Evolutionary conservation across 2,329 filamentous ascomycete genomes (phyloP).

Genomic region (Chalara sp.): DNA sequence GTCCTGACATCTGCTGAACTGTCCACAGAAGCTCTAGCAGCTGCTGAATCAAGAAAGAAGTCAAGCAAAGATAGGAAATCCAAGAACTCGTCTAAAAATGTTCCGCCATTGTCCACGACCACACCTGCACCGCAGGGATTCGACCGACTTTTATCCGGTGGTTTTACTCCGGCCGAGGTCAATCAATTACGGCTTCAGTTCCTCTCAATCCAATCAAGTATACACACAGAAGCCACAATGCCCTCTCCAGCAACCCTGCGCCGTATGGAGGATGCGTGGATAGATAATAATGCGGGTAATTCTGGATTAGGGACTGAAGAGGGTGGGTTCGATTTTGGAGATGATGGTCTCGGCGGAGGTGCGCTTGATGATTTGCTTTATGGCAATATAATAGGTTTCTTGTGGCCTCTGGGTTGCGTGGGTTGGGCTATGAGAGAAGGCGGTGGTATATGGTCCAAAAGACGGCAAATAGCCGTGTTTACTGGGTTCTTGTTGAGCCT

Average conservation of each 20-base stretch:
- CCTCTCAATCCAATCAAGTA: slow-evolving; percentile 71
- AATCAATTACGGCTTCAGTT: slow-evolving; percentile 84
- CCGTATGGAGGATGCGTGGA: slow-evolving; percentile 81
- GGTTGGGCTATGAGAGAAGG: slow-evolving; percentile 83
- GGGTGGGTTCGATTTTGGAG: slow-evolving; percentile 30
- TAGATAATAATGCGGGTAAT: slow-evolving; percentile 58
- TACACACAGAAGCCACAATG: slow-evolving; percentile 84
- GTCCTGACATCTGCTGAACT: slow-evolving; percentile 64
- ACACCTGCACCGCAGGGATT: slow-evolving; percentile 68
- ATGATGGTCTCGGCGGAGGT: slow-evolving; percentile 29
- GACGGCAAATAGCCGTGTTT: slow-evolving; percentile 80
- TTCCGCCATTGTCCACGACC: slow-evolving; percentile 22
- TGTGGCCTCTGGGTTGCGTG: slow-evolving; percentile 84
- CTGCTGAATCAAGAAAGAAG: slow-evolving; percentile 13
- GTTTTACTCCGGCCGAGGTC: slow-evolving; percentile 79
- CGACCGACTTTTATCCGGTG: slow-evolving; percentile 73
- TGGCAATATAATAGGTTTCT: slow-evolving; percentile 86
- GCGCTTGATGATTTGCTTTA: slow-evolving; percentile 79
- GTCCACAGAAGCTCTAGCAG: slow-evolving; percentile 49
- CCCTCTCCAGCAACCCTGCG: slow-evolving; percentile 71
- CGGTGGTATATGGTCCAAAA: slow-evolving; percentile 69
- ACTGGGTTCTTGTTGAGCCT: slow-evolving; percentile 78
- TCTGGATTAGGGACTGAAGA: slow-evolving; percentile 29
- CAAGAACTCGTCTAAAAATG: slow-evolving; percentile 8
- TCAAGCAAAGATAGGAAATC: slow-evolving; percentile 8